Conservation (phyloP, 2,329 filamentous ascomycete genomes). For the Beauveria caledonica region DNA sequence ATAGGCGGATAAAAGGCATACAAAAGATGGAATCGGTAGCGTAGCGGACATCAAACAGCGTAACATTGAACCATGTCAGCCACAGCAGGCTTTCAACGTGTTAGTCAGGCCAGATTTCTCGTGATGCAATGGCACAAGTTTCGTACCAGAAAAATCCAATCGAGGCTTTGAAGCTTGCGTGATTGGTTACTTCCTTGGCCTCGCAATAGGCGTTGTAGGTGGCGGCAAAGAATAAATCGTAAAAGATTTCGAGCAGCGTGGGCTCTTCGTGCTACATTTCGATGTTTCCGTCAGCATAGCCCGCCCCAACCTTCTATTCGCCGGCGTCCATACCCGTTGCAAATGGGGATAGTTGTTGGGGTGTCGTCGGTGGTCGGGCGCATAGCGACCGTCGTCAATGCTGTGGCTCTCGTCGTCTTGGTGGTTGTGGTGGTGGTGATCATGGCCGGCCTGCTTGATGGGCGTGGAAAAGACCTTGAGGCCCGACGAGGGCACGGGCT, state of each 20-base stretch:
- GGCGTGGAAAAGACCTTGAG: constrained; percentile 10
- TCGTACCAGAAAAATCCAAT: constrained; percentile 26
- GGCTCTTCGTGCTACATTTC: constrained; percentile 23
- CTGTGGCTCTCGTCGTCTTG: neutral
- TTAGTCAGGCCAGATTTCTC: neutral
- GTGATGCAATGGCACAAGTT: neutral
- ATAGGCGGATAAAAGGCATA: constrained; percentile 6
- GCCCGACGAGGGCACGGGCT: constrained; percentile 4
- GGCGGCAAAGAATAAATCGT: constrained; percentile 40
- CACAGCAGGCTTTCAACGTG: constrained; percentile 42
- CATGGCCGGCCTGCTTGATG: neutral
- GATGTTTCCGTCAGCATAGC: neutral
- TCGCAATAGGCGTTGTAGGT: constrained; percentile 53
- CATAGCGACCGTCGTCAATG: neutral
- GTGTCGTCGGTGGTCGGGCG: constrained; percentile 7
- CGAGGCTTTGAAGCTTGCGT: constrained; percentile 25
- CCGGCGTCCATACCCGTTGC: constrained; percentile 3
- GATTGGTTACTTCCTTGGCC: constrained; percentile 24
- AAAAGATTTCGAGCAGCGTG: constrained; percentile 30
- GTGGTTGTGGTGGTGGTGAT: neutral
- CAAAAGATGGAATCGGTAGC: constrained; percentile 55
- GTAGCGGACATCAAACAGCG: constrained; percentile 58
- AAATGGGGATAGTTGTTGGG: constrained; percentile 6
- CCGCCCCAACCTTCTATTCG: neutral
- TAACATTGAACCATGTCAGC: constrained; percentile 60